Base-by-base conservation (phyloP, 1,284 basidiomycete genomes). In the Cutaneotrichosporon mucoides region DNA sequence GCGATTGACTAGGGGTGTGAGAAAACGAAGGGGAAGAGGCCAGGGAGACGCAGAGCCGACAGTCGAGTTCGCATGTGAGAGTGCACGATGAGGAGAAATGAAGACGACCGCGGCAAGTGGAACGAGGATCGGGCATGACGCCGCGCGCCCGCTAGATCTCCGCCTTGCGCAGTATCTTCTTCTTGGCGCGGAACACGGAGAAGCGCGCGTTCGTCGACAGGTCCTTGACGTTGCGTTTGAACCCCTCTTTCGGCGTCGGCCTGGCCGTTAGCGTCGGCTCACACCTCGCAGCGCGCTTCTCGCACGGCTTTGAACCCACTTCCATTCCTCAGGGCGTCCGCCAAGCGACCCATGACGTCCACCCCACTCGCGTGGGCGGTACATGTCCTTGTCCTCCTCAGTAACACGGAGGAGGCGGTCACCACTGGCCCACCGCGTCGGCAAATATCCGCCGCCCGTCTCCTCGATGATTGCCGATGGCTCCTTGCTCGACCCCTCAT, bases 181-280 rank as follows among this genome's bases (percentile, higher is more conserved):
- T 79, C 67, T 76, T 78, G 6, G 78, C 71, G 42, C 76, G 63
- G 62, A 77, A 77, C 56, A 76, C 56, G 56, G 68, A 67, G 55
- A 78, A 79, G 33, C 76, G 66, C 15, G 76, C 70, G 44, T 69
- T 71, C 3, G 75, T 73, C 13, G 63, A 59, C 35, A 78, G 59
- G 53, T 78, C 76, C 49, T 76, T 75, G 63, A 75, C 69, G 44
- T 74, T 73, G 38, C 76, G 67, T 63, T 78, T 79, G 57, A 79
- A 55, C 40, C 66, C 57, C 44, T 79, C 78, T 59, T 72, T 75
- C 8, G 66, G 62, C 7, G 62, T 62, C 3, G 76, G 75, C 34
- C 75, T 76, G 52, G 24, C 6, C 1, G 36, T 50, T n/a, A 50
- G 37, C 49, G 5, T 1, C 36, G 36, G 6, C 35, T 4, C 6